Evolutionary conservation across 2,329 filamentous ascomycete genomes (phyloP), one percentile per base, ranked within the genome.

Genomic region (Colletotrichum simmondsii): DNA sequence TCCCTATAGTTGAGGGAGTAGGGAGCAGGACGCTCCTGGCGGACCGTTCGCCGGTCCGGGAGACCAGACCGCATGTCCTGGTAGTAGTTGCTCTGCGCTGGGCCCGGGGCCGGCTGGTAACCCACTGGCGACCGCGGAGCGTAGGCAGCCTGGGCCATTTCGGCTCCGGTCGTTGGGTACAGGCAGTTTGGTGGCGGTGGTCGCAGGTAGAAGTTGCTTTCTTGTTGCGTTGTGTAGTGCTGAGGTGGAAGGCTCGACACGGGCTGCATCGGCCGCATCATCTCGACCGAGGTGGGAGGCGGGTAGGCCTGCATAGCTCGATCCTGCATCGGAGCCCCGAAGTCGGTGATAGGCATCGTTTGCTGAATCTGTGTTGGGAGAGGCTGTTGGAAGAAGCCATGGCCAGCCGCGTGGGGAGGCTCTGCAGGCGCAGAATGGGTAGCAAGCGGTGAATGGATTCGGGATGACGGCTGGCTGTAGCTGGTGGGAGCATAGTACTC

Each of bases 181-280:
- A 72, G 62, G 56, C 66, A 56, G 60, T 60, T 30, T 24, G 68
- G 60, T 11, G 58, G 70, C 16, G 61, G 26, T 5, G 70, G 70
- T 11, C 70, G 59, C 28, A 72, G 70, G 56, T 57, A 70, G 56
- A 72, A 72, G 4, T 61, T 61, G 26, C 19, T 65, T 19, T 72
- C 70, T 19, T 70, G 70, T 35, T 72, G 70, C 7, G 66, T 72
- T 2, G 66, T 72, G 70, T 72, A 72, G 24, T 59, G 52, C 12
- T 72, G 70, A 8, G 66, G 49, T 14, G 70, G 70, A 12, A 70
- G n/a, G 28, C 56, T 56, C 35, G 66, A 54, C 16, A 70, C 32
- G 4, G 66, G 52, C 46, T 72, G 70, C 70, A 72, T 72, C 6
- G 70, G 66, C 5, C 70, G 70, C 66, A 72, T 72, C 54, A 72